Evolutionary conservation across 2,329 filamentous ascomycete genomes (phyloP).

Genomic region (Aspergillus thermomutatus): DNA sequence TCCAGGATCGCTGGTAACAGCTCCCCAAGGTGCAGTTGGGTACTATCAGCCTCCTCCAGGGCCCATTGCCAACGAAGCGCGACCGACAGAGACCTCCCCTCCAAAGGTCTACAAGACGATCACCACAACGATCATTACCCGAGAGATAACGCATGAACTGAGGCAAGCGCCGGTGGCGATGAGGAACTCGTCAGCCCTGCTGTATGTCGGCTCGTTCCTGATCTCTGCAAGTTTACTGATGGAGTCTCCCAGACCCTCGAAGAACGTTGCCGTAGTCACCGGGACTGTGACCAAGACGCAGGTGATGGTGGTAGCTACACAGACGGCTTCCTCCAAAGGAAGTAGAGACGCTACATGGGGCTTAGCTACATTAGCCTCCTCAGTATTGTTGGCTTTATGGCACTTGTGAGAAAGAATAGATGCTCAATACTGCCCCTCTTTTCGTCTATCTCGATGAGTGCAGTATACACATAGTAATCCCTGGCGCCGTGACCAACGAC

Average conservation of each 20-base stretch:
- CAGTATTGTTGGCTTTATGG: not conserved
- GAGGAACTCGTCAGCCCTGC: not conserved
- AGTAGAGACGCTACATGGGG: not conserved
- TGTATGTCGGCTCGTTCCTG: not conserved
- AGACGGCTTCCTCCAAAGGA: conserved; percentile 1
- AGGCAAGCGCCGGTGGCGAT: not conserved
- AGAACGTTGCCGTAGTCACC: conserved; percentile 6
- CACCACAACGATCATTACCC: not conserved
- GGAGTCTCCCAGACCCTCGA: not conserved
- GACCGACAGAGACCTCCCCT: not conserved
- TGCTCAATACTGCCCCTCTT: not conserved
- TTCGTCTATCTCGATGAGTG: too few relatives aligned
- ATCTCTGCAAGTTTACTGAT: not conserved
- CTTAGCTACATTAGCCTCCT: not conserved
- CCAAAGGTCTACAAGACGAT: not conserved
- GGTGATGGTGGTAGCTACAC: conserved; percentile 4
- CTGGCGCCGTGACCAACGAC: too few relatives aligned
- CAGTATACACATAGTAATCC: too few relatives aligned
- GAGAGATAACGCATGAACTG: conserved; percentile 6
- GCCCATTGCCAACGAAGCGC: conserved; percentile 6
- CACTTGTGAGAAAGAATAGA: not conserved
- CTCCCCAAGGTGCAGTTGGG: conserved; percentile 18
- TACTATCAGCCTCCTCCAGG: conserved; percentile 18
- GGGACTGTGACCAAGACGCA: conserved; percentile 6
- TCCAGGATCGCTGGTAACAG: conserved; percentile 17